Evolutionary conservation across 2,329 filamentous ascomycete species (phyloP).

Genomic region (Neoscytalidium dimidiatum): DNA sequence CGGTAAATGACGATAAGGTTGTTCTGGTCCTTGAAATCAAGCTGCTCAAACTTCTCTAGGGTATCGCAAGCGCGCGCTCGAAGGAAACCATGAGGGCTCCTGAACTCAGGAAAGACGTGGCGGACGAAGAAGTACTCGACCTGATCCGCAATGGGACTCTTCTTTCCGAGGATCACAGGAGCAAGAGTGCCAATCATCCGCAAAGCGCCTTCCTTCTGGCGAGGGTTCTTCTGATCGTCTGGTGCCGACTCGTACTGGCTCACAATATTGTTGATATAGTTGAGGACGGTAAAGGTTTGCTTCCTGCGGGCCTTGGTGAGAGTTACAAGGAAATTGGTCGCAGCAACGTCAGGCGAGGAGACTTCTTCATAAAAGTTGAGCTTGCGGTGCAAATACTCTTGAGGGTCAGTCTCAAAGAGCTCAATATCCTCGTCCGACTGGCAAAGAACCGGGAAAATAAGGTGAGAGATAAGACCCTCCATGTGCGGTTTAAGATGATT

Average conservation of each 20-base stretch:
- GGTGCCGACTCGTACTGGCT: constrained; percentile 85
- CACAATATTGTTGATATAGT: constrained; percentile 93
- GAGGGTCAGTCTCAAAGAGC: constrained; percentile 89
- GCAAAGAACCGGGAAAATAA: constrained; percentile 94
- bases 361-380: constrained; percentile 98
- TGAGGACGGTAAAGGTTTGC: constrained; percentile 91
- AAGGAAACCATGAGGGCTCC: constrained; percentile 86
- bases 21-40: constrained; percentile 94
- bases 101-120: constrained; percentile 97
- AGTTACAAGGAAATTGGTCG: constrained; percentile 93
- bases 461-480: constrained; percentile 88
- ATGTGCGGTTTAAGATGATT: constrained; percentile 88
- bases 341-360: constrained; percentile 90
- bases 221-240: constrained; percentile 86
- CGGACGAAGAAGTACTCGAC: constrained; percentile 98
- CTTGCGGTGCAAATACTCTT: constrained; percentile 95
- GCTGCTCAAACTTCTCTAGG: constrained; percentile 94
- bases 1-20: constrained; percentile 96
- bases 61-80: constrained; percentile 95
- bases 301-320: constrained; percentile 93
- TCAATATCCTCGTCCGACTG: constrained; percentile 90
- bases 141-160: constrained; percentile 95
- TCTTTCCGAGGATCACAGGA: constrained; percentile 93
- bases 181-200: constrained; percentile 96
- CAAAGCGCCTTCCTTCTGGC: constrained; percentile 94